phyloP scores from a whole-genome alignment of 1,139 yeast genomes.

The Suhomyces bolitotheri region DNA sequence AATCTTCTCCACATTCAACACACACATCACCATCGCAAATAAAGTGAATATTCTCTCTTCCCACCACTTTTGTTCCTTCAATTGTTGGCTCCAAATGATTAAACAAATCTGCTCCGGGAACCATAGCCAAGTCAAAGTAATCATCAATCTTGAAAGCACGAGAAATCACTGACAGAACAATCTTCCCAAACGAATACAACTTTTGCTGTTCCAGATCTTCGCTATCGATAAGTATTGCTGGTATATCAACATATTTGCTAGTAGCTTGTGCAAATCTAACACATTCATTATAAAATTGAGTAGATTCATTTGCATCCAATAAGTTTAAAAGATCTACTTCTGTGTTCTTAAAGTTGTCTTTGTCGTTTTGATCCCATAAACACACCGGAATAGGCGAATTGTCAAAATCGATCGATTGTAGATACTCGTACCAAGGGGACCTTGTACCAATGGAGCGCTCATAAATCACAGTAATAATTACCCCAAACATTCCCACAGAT shows the following conservation, averaged over 20 bases:
- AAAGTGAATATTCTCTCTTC: conserved; percentile 68
- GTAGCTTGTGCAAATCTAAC: conserved; percentile 47
- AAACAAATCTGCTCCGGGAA: conserved; percentile 90
- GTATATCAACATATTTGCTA: conserved; percentile 33
- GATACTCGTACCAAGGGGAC: conserved; percentile 78
- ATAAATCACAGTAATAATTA: conserved; percentile 69
- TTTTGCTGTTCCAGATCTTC: conserved; percentile 18
- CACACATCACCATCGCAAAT: conserved; percentile 74
- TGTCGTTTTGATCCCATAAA: conserved; percentile 59
- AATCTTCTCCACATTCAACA: conserved; percentile 66
- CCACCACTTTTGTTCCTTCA: conserved; percentile 20
- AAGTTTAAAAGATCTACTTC: conserved; percentile 68
- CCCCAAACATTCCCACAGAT: conserved; percentile 53
- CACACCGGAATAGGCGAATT: conserved; percentile 55
- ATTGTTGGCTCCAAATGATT: conserved; percentile 58
- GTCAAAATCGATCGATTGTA: conserved; percentile 52
- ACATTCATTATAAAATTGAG: conserved; percentile 53
- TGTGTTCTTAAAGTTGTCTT: conserved; percentile 56
- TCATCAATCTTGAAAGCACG: conserved; percentile 80
- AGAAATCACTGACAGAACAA: conserved; percentile 63
- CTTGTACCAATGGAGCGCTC: conserved; percentile 52
- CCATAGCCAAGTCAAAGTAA: conserved; percentile 71
- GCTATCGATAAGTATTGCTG: conserved; percentile 32
- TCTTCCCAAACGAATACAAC: conserved; percentile 48
- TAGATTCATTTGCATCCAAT: conserved; percentile 57